Evolutionary conservation across 208 protist genomes (phyloP), one percentile per base, ranked within the genome.

Genomic region (Angomonas ambiguus): DNA sequence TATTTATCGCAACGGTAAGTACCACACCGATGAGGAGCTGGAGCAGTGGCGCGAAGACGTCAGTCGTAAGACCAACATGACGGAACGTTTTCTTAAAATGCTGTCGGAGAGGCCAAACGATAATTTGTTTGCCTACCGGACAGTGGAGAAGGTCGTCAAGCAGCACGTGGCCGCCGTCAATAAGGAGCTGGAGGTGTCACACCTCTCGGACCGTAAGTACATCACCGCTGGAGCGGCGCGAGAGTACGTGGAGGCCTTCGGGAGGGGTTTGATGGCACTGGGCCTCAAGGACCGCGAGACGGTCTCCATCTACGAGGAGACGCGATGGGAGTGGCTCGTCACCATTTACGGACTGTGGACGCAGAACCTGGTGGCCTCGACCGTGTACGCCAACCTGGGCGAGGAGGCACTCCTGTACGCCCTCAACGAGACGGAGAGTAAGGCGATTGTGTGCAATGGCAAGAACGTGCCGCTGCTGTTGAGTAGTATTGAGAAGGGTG

Each of bases 301-400:
- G 67, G 77, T 94, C 2, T 76, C 77, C 55, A 88, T 94, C 59
- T 94, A 92, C 74, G 71, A 88, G 30, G 88, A 92, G 48, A 94
- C 88, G 2, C 85, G 88, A 42, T 88, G 83, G 72, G 83, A 92
- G 77, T 94, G 85, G 86, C 71, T 92, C 49, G 70, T 76, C 5
- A 79, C 72, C 25, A 77, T 83, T 33, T 94, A 94, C 67, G 88
- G 74, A 35, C 81, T 91, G 34, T 92, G 85, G 84, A 72, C 72
- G 13, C 79, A 81, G 63, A 45, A 68, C 57, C 64, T 89, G 51
- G 76, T 91, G 34, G 82, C 72, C 33, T 63, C 73, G 30, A 95
- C 89, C 28, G 85, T 90, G n/a, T 94, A 96, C 76, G 76, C 87
- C 18, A 96, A 90, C 71, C 84, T 94, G n/a, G 90, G 88, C 30